phyloP scores from a whole-genome alignment of 768 basidiomycete genomes.

The Jaapia argillacea region DNA sequence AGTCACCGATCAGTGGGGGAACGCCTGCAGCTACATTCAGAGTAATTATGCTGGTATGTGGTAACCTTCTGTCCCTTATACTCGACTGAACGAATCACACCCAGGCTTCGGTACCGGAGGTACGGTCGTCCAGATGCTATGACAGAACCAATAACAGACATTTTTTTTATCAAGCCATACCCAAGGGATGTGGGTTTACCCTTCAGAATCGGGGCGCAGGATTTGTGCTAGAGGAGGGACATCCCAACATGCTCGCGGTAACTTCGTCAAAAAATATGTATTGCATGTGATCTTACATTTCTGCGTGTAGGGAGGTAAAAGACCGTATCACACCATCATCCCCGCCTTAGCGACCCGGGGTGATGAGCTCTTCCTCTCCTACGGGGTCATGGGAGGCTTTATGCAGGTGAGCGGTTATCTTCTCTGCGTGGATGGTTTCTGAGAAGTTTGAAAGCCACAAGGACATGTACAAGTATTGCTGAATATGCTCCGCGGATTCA shows the following conservation, averaged over 20 bases:
- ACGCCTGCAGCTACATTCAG: slow-evolving; percentile 84
- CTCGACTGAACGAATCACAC: background rate
- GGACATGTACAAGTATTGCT: slow-evolving; percentile 93
- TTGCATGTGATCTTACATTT: background rate
- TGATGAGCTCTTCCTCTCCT: slow-evolving; percentile 78
- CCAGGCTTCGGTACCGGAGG: slow-evolving; percentile 86
- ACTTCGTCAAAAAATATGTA: slow-evolving; percentile 1
- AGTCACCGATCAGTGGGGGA: slow-evolving; percentile 84
- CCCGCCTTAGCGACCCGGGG: slow-evolving; percentile 76
- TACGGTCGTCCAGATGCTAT: slow-evolving; percentile 14
- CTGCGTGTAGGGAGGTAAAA: slow-evolving; percentile 59
- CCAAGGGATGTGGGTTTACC: slow-evolving; percentile 92
- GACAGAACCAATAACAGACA: background rate
- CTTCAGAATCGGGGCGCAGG: slow-evolving; percentile 89
- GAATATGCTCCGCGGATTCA: slow-evolving; percentile 82
- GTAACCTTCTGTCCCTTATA: background rate
- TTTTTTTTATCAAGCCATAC: slow-evolving; percentile 50
- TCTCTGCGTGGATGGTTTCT: background rate
- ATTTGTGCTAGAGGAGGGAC: slow-evolving; percentile 70
- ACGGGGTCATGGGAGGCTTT: slow-evolving; percentile 88
- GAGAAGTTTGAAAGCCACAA: slow-evolving; percentile 53
- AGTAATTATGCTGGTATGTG: slow-evolving; percentile 73
- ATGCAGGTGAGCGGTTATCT: slow-evolving; percentile 50
- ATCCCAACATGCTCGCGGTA: slow-evolving; percentile 80
- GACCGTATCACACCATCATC: slow-evolving; percentile 91